Evolutionary conservation across 129 eudicot genomes (phyloP).

Genomic region (Pittosporum tobira): DNA sequence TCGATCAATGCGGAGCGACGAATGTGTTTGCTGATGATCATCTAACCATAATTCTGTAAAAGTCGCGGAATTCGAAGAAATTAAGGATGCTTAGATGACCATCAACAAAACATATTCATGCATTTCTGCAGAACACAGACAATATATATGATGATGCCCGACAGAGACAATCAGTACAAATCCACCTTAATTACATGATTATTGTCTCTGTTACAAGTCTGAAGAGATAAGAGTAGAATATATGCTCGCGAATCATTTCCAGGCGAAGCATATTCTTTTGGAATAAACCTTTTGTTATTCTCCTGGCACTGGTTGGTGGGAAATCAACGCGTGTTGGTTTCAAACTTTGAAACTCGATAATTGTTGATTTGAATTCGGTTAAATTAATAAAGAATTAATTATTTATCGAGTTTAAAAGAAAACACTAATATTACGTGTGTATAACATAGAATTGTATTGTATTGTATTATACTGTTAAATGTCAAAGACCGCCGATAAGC

Average conservation of each 20-base stretch:
- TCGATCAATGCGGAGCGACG: constrained; percentile 7
- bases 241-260: neutral
- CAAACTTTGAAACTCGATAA: too few species aligned
- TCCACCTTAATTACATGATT: neutral
- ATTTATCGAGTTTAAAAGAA: too few species aligned
- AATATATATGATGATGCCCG: neutral
- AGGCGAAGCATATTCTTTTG: constrained; percentile 7
- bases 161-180: neutral
- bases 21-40: constrained; percentile 41
- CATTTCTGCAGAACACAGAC: neutral
- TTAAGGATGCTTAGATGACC: constrained; percentile 24
- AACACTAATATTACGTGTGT: too few species aligned
- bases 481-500: too few species aligned
- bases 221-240: too few species aligned
- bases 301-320: too few species aligned
- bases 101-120: constrained; percentile 36
- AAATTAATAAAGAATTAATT: too few species aligned
- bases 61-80: neutral
- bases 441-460: too few species aligned
- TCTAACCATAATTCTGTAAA: constrained; percentile 16
- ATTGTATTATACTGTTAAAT: too few species aligned
- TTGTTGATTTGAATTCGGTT: too few species aligned
- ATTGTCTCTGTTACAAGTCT: neutral
- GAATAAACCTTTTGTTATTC: too few species aligned
- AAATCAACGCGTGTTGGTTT: too few species aligned